Conservation (phyloP, 805 yeast genomes). For the Teunomyces atbi region DNA sequence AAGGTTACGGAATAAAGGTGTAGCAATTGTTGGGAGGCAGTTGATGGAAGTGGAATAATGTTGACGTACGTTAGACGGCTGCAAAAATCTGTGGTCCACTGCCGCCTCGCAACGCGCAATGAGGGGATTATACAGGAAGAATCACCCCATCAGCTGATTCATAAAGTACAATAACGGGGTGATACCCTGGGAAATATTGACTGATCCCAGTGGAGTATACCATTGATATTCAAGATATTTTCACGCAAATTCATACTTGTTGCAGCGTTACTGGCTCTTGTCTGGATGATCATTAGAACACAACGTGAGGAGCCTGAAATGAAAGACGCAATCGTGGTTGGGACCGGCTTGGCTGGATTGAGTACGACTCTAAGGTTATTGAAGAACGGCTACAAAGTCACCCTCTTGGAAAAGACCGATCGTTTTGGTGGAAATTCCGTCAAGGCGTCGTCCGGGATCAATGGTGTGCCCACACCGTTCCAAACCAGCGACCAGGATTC, state of each 20-base stretch:
- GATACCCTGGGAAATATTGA: not conserved
- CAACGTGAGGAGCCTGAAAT: not conserved
- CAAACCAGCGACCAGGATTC: constrained; percentile 26
- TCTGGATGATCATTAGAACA: not conserved
- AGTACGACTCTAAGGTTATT: constrained; percentile 41
- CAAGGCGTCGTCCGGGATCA: constrained; percentile 63
- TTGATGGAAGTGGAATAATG: too few species aligned
- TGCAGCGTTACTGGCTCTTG: constrained; percentile 3
- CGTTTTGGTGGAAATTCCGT: constrained; percentile 58
- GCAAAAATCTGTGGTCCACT: not conserved
- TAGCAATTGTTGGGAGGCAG: too few species aligned
- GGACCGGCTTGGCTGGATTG: constrained; percentile 58
- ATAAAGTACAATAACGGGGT: not conserved
- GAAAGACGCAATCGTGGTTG: constrained; percentile 38
- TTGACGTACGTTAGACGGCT: not conserved
- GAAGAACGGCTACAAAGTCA: constrained; percentile 39
- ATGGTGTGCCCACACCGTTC: constrained; percentile 36
- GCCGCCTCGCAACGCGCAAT: not conserved
- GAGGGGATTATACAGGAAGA: not conserved
- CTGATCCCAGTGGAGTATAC: not conserved
- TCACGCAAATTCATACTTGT: not conserved
- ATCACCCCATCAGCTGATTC: not conserved
- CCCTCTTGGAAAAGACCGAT: constrained; percentile 48
- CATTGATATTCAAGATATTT: not conserved
- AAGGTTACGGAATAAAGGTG: too few species aligned